Evolutionary conservation across 805 yeast species (phyloP).

Genomic region (Pichia nakasei): DNA sequence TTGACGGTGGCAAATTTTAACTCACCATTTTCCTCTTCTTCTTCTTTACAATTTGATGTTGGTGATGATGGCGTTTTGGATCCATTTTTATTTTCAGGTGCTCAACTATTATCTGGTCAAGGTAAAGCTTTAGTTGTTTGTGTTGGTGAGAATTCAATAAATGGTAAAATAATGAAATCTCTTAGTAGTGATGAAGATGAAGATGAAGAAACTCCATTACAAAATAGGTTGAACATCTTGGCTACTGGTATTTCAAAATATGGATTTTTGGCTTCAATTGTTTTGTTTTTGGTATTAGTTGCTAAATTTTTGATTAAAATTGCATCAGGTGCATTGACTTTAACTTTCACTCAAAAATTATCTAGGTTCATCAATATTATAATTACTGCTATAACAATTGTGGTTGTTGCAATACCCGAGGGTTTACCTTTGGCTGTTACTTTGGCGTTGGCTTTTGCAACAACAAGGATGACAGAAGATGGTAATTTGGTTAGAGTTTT

Average conservation of each 20-base stretch:
- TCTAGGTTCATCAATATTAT: conserved; percentile 74
- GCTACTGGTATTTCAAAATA: conserved; percentile 95
- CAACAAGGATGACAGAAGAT: conserved; percentile 95
- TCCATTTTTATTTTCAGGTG: conserved; percentile 84
- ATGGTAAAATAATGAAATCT: conserved; percentile 86
- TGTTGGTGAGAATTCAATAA: conserved; percentile 81
- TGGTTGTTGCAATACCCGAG: conserved; percentile 99
- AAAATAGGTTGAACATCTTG: conserved; percentile 64
- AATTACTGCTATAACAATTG: conserved; percentile 84
- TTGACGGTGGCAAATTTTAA: too few species aligned
- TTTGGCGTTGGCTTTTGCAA: conserved; percentile 92
- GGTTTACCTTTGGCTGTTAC: conserved; percentile 98
- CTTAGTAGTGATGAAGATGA: conserved; percentile 66
- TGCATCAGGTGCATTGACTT: conserved; percentile 33
- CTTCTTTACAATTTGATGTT: conserved; percentile 24
- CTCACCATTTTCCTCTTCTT: conserved; percentile 5
- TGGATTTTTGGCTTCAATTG: conserved; percentile 76
- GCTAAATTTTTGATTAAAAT: conserved; percentile 62
- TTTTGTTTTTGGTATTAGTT: conserved; percentile 74
- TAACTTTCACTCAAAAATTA: conserved; percentile 68
- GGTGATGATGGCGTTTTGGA: conserved; percentile 45
- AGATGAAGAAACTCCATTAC: conserved; percentile 77
- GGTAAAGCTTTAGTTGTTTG: conserved; percentile 84
- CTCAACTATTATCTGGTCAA: conserved; percentile 78
- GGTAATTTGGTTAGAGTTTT: conserved; percentile 92